Evolutionary conservation across 148 eudicot species (phyloP), one percentile per base, ranked within the genome.

Genomic region (Camellia lanceoleosa): DNA sequence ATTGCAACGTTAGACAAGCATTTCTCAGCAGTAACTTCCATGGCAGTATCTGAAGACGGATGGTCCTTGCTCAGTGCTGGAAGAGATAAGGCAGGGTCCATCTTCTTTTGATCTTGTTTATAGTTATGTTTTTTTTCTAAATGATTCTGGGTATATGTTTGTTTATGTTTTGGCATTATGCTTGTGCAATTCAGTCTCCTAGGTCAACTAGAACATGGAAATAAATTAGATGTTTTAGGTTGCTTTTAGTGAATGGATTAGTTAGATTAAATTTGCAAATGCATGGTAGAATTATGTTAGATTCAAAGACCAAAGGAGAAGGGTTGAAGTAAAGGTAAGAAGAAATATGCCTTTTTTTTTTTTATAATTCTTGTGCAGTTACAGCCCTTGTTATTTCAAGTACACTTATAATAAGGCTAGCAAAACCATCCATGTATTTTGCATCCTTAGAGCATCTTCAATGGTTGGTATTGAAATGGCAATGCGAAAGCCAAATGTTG

Each of bases 21-120:
- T 84, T 93, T 89, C 71, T 92, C 99, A 46, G 84, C 94, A 2
- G 97, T 96, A 71, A 89, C 92, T 74, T 94, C 99, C 72, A 80
- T 96, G 86, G 92, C 95, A 49, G 75, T 94, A 62, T 85, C 97
- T 55, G 92, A 94, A 84, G 98, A 93, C 83, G 92, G 91, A 78
- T 82, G 89, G 77, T 84, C 93, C 83, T 88, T 96, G 83, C 88
- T 96, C 44, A 92, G 87, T 84, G 94, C 94, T 79, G 99, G 98
- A 83, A 92, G 99, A 89, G 99, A 96, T 74, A 88, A 89, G 97
- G 98, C 83, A 86, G 77, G 82, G 63, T 75, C 56, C 54, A 55
- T 12, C 19, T 30, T 5, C 74, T 67, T 46, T 55, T 41, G 52
- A 7, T 62, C 15, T 76, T 46, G 41, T 49, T 54, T 65, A 2